These are phyloP conservation scores for Saccharomyces hybrid DNA, from an alignment of 1,139 yeast species.

Conservation along the genomic window DNA sequence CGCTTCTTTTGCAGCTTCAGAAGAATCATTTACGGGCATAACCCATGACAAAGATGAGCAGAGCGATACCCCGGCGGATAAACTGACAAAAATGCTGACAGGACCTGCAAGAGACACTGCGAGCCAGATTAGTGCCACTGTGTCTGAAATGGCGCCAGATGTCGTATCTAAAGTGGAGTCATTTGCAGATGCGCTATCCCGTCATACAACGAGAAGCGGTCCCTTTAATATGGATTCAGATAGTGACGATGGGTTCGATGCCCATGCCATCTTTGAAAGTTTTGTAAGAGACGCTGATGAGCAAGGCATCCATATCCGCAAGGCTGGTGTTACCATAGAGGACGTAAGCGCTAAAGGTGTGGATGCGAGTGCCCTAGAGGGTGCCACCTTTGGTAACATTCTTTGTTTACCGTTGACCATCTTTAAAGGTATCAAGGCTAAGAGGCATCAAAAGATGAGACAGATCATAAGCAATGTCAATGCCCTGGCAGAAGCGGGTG, in stretches of 20 bases:
- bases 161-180: constrained; percentile 18
- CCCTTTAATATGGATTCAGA: constrained; percentile 7
- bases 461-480: constrained; percentile 38
- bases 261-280: constrained; percentile 11
- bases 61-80: constrained; percentile 12
- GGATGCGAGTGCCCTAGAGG: constrained; percentile 42
- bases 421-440: constrained; percentile 19
- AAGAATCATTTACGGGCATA: not conserved
- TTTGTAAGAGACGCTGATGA: constrained; percentile 28
- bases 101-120: not conserved
- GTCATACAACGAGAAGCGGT: constrained; percentile 20
- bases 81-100: constrained; percentile 12
- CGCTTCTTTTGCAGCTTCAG: not conserved
- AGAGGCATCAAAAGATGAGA: constrained; percentile 27
- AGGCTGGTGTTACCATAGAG: constrained; percentile 42
- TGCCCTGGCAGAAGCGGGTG: constrained; percentile 46
- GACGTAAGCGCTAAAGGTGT: constrained; percentile 42
- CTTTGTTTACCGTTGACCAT: constrained; percentile 36
- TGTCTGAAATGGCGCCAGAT: constrained; percentile 12
- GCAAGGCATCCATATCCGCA: constrained; percentile 40
- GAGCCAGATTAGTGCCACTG: not conserved
- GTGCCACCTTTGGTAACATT: constrained; percentile 43
- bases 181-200: constrained; percentile 22
- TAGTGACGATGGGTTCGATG: constrained; percentile 17
- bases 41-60: not conserved